Evolutionary conservation across 2,329 filamentous ascomycete species (phyloP).

Genomic region (Lasiodiplodia hormozganensis): DNA sequence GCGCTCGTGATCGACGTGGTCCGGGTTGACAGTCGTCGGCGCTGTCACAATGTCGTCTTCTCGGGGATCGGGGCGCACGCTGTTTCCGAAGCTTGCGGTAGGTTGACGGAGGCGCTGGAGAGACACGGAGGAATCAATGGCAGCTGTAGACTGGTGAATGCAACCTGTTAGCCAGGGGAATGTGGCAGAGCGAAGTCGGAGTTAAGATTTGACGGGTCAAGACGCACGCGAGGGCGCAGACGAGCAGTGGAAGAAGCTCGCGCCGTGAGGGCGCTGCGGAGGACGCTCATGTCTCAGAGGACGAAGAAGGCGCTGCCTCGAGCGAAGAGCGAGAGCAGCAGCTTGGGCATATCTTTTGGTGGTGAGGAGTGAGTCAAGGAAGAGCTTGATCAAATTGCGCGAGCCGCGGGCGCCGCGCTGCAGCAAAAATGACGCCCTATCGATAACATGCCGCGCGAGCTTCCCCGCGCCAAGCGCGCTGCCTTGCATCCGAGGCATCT

Average conservation of each 20-base stretch:
- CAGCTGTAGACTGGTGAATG: conserved; percentile 3
- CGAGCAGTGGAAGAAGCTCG: conserved; percentile 9
- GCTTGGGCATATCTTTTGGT: conserved; percentile 16
- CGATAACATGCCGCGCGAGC: conserved; percentile 11
- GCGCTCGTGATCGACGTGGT: conserved; percentile 29
- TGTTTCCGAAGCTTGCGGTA: conserved; percentile 20
- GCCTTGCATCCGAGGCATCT: not conserved
- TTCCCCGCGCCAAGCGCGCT: not conserved
- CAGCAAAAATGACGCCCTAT: conserved; percentile 26
- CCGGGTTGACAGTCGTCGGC: not conserved
- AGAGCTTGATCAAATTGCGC: not conserved
- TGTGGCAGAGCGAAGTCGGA: conserved; percentile 24
- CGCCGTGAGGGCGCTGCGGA: conserved; percentile 18
- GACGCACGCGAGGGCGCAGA: conserved; percentile 22
- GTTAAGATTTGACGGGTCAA: not conserved
- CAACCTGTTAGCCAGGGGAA: conserved; percentile 1
- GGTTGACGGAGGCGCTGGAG: not conserved
- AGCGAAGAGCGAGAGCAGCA: conserved; percentile 25
- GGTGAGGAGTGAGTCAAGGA: conserved; percentile 25
- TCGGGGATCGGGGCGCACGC: conserved; percentile 26
- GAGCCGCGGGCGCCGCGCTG: not conserved
- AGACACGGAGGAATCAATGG: conserved; percentile 2
- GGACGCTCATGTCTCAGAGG: conserved; percentile 27
- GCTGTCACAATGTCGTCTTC: conserved; percentile 7
- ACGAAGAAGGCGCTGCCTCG: conserved; percentile 22